phyloP scores from a whole-genome alignment of 2,329 filamentous ascomycete species.

The Aspergillus fumigatus region DNA sequence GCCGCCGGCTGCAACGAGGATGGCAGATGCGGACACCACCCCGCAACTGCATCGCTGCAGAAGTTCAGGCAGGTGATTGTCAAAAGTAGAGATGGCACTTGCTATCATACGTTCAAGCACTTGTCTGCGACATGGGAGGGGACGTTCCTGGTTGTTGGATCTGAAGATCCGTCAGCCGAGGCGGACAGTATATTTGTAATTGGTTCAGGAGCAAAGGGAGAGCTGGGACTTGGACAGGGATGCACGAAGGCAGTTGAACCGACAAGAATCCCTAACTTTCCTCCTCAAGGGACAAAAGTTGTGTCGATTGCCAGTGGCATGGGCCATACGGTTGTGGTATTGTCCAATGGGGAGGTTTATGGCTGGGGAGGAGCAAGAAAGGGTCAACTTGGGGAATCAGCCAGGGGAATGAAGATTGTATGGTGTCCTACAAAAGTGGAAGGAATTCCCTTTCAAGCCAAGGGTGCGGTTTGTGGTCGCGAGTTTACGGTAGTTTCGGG shows the following conservation, averaged over 20 bases:
- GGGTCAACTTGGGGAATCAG: conserved; percentile 68
- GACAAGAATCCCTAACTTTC: conserved; percentile 57
- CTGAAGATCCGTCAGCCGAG: conserved; percentile 38
- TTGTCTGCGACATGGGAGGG: conserved; percentile 77
- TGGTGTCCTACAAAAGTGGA: conserved; percentile 60
- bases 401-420: conserved; percentile 44
- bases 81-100: conserved; percentile 1
- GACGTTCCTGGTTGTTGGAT: conserved; percentile 54
- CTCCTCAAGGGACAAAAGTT: conserved; percentile 55
- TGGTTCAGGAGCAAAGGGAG: conserved; percentile 66
- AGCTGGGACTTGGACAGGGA: conserved; percentile 59
- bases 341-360: conserved; percentile 71
- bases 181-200: conserved; percentile 53
- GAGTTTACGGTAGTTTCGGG: conserved; percentile 76
- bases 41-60: conserved; percentile 9
- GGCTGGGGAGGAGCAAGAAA: conserved; percentile 88
- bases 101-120: conserved; percentile 35
- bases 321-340: conserved; percentile 69
- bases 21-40: conserved; percentile 38
- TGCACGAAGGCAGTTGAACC: conserved; percentile 32
- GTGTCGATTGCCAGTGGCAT: conserved; percentile 67
- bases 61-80: conserved; percentile 27
- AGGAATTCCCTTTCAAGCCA: conserved; percentile 57
- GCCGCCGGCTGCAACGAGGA: conserved; percentile 59
- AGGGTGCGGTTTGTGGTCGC: conserved; percentile 69